Evolutionary conservation across 805 yeast genomes (phyloP), one percentile per base, ranked within the genome.

Genomic region (Myxozyma geophila): DNA sequence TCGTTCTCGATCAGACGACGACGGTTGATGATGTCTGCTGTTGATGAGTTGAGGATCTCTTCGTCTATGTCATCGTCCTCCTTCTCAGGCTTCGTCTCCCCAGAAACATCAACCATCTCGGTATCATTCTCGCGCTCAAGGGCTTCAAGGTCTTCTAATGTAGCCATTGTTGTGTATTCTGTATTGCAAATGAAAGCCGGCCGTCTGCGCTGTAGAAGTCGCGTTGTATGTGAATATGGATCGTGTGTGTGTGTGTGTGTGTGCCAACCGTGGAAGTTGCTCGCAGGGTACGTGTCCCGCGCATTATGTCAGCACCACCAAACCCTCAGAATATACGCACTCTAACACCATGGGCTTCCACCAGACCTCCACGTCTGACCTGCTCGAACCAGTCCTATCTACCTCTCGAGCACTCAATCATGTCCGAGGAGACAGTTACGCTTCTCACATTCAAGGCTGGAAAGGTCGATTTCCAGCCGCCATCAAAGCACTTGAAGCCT

Each of bases 1-100:
- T 95, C 98, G 75, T 95, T 95, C 73, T 93, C 98, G 71, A 95
- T 82, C 66, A 95, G 80, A 70, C 89, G 89, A 35, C 96, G 85
- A 72, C 98, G 86, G 75, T 90, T 92, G 74, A 83, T 81, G 71
- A 95, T 85, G 71, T 95, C 98, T 33, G 86, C 83, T 0, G 96
- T 87, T 43, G 97, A 84, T 55, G 91, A 84, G 66, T 79, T 80
- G 69, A 89, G 78, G 75, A 95, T 88, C 70, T 93, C 99, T 69
- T 85, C 86, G 74, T 91, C 97, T 67, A 92, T 79, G 68, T 84
- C 89, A 70, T 82, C 84, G 58, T 80, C 81, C 23, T 78, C 82
- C 47, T 69, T 72, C 50, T 71, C 72, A 33, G 55, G 55, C 21
- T 62, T 61, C 52, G 65, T 52, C 39, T 54, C 59, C 19, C 46